Base-by-base conservation (phyloP, 2,329 filamentous ascomycete species). In the Penicillium sp. region DNA sequence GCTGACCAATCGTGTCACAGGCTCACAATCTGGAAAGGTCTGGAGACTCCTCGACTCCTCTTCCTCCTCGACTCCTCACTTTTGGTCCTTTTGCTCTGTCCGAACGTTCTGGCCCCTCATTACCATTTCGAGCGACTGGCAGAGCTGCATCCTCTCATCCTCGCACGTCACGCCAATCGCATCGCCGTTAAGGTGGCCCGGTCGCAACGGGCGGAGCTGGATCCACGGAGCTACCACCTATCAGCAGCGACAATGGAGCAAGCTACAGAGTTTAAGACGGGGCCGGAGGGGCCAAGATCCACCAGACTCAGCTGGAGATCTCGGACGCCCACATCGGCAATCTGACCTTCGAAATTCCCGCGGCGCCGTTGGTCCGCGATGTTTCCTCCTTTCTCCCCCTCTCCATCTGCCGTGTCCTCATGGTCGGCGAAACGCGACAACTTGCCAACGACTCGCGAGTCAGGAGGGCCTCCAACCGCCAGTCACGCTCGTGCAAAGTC, bases 401-500 rank as follows among this genome's bases (percentile, higher is more conserved):
- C 34, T 47, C 49, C 52, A 45, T 42, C 49, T 26, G 42, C 37
- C 49, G 40, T 49, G 30, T 48, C 52, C 32, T 53, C 46, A 67
- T 67, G 58, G 46, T 57, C 45, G 48, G 52, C 51, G 54, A 59
- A 43, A 53, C 46, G 42, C 55, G 44, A 49, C 47, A 51, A 49
- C 6, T 50, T 32, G 51, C 46, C 44, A 46, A 55, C 49, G 58
- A 65, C 49, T 55, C 56, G 39, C 62, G 55, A 57, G 56, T 51
- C 52, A 65, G 56, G 57, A 68, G 66, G 56, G 45, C 59, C 43
- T 46, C 59, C 13, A 63, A 52, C 52, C 69, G 70, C 42, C 70
- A 72, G 59, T 68, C 66, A 40, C 68, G 68, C 15, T 72, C 70
- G 51, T 73, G 70, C 50, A 69, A 68, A 49, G 69, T 72, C 49